Evolutionary conservation across 1,284 basidiomycete genomes (phyloP).

Genomic region (Cutaneotrichosporon curvatum): DNA sequence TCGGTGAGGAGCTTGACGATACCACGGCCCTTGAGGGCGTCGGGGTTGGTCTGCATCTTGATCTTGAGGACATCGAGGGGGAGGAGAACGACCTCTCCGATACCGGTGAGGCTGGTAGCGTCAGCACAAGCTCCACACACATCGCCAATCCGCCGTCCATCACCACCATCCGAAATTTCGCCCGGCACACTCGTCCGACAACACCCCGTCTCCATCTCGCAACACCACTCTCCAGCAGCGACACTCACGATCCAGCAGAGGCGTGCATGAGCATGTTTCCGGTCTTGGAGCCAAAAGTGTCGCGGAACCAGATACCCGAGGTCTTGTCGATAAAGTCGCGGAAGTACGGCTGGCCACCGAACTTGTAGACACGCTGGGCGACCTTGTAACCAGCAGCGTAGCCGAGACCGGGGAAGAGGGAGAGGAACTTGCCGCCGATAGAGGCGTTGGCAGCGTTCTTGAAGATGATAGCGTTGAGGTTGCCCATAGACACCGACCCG

Average conservation of each 20-base stretch:
- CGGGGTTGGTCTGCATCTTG: slow-evolving; percentile 95
- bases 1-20: slow-evolving; percentile 83
- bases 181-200: too few species aligned
- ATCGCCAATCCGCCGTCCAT: neutral
- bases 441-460: slow-evolving; percentile 70
- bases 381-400: slow-evolving; percentile 98
- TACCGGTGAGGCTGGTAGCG: slow-evolving; percentile 69
- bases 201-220: too few species aligned
- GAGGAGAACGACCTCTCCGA: slow-evolving; percentile 92
- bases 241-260: slow-evolving; percentile 75
- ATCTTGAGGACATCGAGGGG: slow-evolving; percentile 97
- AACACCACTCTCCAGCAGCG: neutral
- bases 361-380: slow-evolving; percentile 91
- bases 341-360: slow-evolving; percentile 97
- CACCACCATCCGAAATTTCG: too few species aligned
- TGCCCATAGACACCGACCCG: slow-evolving; percentile 59
- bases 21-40: slow-evolving; percentile 88
- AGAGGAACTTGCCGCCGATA: slow-evolving; percentile 66
- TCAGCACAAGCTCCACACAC: neutral
- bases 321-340: slow-evolving; percentile 79
- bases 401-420: slow-evolving; percentile 93
- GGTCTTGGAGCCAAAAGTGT: slow-evolving; percentile 85
- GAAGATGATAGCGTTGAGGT: slow-evolving; percentile 75
- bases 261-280: slow-evolving; percentile 96
- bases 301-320: slow-evolving; percentile 70